These are phyloP conservation scores for Cladosporium austrohemisphaericum DNA, from an alignment of 2,329 filamentous ascomycete species.

Conservation along the genomic window DNA sequence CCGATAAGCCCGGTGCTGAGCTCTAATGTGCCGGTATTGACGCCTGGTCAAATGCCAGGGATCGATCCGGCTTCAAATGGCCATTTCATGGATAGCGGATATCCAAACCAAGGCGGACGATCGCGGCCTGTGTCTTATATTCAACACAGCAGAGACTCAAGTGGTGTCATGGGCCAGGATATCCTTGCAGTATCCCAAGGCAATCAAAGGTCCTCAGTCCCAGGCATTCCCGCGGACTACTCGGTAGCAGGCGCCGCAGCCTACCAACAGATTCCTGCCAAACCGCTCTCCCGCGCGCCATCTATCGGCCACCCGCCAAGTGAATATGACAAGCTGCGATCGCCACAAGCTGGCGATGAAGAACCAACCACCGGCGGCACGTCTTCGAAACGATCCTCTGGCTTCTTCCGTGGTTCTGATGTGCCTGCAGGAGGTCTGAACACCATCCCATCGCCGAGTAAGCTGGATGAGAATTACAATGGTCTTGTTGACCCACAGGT, in stretches of 20 bases:
- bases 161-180: conserved; percentile 17
- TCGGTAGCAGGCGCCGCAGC: neutral
- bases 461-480: conserved; percentile 8
- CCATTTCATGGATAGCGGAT: neutral
- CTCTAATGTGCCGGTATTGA: neutral
- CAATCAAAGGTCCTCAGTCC: neutral
- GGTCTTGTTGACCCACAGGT: conserved; percentile 13
- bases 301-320: conserved; percentile 18
- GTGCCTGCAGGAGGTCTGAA: neutral
- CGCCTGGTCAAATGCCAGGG: neutral
- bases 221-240: neutral
- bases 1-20: neutral
- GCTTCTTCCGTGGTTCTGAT: conserved; percentile 22
- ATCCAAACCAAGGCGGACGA: neutral
- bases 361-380: neutral
- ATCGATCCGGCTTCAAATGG: too few relatives aligned
- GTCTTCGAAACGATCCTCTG: conserved; percentile 18
- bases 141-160: conserved; percentile 14
- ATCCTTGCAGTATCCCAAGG: conserved; percentile 5
- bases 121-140: conserved; percentile 30
- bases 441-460: conserved; percentile 5
- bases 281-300: neutral
- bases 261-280: neutral
- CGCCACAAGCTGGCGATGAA: conserved; percentile 12
- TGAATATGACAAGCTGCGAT: conserved; percentile 24